Percentiles rank a stretch among this genome's conserved stretches.
phyloP scores from a whole-genome alignment of 306 rosid genomes.

The Quercus suber region DNA sequence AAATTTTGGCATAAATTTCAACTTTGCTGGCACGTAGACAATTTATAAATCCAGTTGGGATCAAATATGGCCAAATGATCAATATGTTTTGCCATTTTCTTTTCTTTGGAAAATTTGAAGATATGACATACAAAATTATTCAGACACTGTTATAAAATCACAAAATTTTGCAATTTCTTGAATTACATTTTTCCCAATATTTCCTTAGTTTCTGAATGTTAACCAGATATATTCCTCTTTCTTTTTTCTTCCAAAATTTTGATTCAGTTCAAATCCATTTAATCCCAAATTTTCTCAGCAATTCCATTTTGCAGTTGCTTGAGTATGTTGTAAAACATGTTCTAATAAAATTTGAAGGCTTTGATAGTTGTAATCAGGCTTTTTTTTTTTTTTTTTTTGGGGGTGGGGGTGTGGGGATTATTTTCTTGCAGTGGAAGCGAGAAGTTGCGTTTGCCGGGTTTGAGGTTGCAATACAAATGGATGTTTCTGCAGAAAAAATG shows the following conservation, averaged over 20 bases:
- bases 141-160: background rate
- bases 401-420: background rate
- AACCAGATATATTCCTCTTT: background rate
- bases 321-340: background rate
- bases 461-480: conserved; percentile 88
- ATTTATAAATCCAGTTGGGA: background rate
- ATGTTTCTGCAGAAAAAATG: conserved; percentile 84
- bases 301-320: background rate
- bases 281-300: background rate
- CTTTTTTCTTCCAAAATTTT: background rate
- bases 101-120: background rate
- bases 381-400: background rate
- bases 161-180: background rate
- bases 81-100: background rate
- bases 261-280: background rate
- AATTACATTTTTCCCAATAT: background rate
- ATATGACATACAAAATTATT: background rate
- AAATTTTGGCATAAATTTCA: background rate
- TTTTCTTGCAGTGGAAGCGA: conserved; percentile 65
- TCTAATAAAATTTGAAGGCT: background rate
- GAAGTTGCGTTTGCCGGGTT: conserved; percentile 97
- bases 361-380: background rate
- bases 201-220: background rate
- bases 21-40: background rate
- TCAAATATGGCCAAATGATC: background rate